These are phyloP conservation scores for Grosmannia huntii DNA, from an alignment of 2,329 filamentous ascomycete genomes.

Conservation along the genomic window DNA sequence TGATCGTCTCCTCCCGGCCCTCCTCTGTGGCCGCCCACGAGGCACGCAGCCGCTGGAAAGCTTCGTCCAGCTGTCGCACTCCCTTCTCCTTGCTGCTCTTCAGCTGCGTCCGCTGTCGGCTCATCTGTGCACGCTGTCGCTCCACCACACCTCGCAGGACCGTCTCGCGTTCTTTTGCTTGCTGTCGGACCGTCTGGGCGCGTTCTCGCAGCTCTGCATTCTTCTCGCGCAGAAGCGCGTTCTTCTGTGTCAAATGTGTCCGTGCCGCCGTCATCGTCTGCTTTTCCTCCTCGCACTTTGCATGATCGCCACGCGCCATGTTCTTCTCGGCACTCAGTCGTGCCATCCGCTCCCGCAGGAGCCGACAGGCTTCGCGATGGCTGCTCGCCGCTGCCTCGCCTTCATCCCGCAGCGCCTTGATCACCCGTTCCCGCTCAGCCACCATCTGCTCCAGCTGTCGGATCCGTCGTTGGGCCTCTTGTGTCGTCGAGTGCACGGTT, in stretches of 20 bases:
- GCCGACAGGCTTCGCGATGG: constrained; percentile 11
- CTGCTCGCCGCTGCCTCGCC: constrained; percentile 10
- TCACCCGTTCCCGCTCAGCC: constrained; percentile 12
- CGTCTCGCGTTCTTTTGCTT: constrained; percentile 7
- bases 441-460: constrained; percentile 13
- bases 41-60: constrained; percentile 11
- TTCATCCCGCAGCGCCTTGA: constrained; percentile 12
- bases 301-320: constrained; percentile 12
- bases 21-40: constrained; percentile 9
- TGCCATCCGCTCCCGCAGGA: constrained; percentile 10
- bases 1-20: constrained; percentile 7
- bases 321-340: constrained; percentile 11
- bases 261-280: constrained; percentile 4
- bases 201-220: constrained; percentile 1
- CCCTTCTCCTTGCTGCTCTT: constrained; percentile 9
- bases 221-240: constrained; percentile 3
- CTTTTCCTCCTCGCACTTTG: constrained; percentile 10
- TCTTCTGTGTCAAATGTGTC: constrained; percentile 3
- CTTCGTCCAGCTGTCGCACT: constrained; percentile 12
- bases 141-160: constrained; percentile 6
- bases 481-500: constrained; percentile 1
- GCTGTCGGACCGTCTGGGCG: constrained; percentile 5
- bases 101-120: constrained; percentile 3
- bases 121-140: constrained; percentile 7
- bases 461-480: constrained; percentile 10